phyloP scores from a whole-genome alignment of 192 early-diverging fungal genomes.

The Gaertneriomyces semiglobifer region DNA sequence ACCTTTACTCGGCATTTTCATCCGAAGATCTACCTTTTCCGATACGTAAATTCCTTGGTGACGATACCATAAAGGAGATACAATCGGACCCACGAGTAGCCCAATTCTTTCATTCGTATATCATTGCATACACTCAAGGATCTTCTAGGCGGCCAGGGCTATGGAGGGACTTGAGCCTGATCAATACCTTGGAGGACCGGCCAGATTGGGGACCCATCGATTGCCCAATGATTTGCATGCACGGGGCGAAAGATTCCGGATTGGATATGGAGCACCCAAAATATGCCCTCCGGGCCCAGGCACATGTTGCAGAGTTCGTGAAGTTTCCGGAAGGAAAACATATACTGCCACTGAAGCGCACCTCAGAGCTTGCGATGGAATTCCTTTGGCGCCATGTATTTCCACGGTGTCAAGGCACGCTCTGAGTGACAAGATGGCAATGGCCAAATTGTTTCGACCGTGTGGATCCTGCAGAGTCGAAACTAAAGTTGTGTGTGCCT shows the following conservation, averaged over 20 bases:
- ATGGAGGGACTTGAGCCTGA: background rate
- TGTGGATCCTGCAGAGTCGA: too few relatives aligned
- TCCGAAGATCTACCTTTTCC: too few relatives aligned
- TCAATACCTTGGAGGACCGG: background rate
- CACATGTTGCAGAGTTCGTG: background rate
- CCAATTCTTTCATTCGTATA: background rate
- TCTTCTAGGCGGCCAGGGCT: background rate
- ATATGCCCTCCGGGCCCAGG: background rate
- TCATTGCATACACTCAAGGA: background rate
- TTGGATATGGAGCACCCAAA: slow-evolving; percentile 1
- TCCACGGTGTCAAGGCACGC: too few relatives aligned
- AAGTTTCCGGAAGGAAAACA: background rate
- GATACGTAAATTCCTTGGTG: background rate
- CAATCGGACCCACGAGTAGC: background rate
- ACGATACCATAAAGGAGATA: background rate
- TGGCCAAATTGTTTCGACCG: too few relatives aligned
- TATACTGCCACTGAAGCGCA: slow-evolving; percentile 1
- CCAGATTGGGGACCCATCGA: slow-evolving; percentile 2
- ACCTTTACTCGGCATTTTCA: too few relatives aligned
- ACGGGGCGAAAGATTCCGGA: background rate
- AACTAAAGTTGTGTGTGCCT: too few relatives aligned
- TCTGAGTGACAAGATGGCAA: too few relatives aligned
- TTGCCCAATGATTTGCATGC: slow-evolving; percentile 5
- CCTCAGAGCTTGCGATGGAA: background rate
- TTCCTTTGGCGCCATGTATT: too few relatives aligned